Evolutionary conservation across 2,329 filamentous ascomycete species (phyloP).

Genomic region (Sporothrix mexicana): DNA sequence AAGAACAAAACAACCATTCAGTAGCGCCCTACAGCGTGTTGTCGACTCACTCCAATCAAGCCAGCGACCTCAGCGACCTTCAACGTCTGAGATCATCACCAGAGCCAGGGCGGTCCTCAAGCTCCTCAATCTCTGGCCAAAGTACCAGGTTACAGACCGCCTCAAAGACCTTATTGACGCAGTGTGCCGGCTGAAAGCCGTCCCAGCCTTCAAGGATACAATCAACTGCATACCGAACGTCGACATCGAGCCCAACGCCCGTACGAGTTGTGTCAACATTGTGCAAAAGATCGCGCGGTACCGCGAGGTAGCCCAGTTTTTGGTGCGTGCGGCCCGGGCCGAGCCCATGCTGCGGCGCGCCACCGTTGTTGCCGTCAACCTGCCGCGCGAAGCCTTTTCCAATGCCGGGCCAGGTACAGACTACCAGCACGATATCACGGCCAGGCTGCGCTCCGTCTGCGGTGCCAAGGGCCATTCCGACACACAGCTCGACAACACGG

Average conservation of each 20-base stretch:
- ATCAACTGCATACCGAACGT: neutral
- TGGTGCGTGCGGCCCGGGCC: conserved; percentile 44
- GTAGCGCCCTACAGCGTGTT: neutral
- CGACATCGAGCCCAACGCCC: neutral
- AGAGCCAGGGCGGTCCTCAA: neutral
- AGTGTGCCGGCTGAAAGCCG: neutral
- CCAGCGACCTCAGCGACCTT: neutral
- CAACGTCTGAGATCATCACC: neutral
- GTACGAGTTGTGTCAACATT: conserved; percentile 30
- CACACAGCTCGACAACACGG: neutral
- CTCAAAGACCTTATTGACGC: neutral
- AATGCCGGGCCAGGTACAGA: neutral
- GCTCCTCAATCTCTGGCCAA: neutral
- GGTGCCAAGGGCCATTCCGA: neutral
- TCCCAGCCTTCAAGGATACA: neutral
- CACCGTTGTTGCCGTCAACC: neutral
- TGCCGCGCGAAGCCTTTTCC: neutral
- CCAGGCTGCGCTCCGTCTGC: neutral
- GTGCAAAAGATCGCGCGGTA: conserved; percentile 49
- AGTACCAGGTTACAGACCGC: neutral
- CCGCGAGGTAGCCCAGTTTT: conserved; percentile 43
- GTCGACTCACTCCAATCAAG: neutral
- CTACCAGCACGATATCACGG: neutral
- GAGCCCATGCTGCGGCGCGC: neutral
- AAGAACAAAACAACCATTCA: conserved; percentile 1